A percentile compares a stretch with the other conserved stretches of the same genome.
phyloP scores from a whole-genome alignment of 2,329 filamentous ascomycete species.

The Teratosphaeria gauchensis region DNA sequence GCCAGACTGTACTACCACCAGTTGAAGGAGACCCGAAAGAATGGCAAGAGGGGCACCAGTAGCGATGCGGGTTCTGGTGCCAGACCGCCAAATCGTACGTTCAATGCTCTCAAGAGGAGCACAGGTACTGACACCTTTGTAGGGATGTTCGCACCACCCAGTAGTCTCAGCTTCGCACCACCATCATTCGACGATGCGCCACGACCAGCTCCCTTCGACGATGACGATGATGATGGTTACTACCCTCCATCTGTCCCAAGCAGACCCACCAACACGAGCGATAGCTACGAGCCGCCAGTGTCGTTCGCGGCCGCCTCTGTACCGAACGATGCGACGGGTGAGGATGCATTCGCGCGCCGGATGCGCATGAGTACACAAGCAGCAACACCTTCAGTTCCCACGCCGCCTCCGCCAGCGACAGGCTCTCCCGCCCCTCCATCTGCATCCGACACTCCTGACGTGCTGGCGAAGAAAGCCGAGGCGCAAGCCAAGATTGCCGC shows the following conservation, averaged over 20 bases:
- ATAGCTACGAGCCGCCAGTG: constrained; percentile 39
- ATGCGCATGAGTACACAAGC: constrained; percentile 41
- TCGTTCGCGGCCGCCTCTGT: constrained; percentile 34
- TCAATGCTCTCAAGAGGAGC: neutral
- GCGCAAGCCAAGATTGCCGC: constrained; percentile 24
- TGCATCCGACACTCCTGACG: constrained; percentile 5
- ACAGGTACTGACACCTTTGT: neutral
- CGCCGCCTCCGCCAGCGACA: constrained; percentile 18
- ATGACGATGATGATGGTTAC: constrained; percentile 12
- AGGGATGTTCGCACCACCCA: constrained; percentile 23
- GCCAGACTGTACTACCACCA: constrained; percentile 66
- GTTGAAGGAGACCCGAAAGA: constrained; percentile 30
- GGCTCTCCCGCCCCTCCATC: neutral
- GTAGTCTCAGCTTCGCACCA: constrained; percentile 11
- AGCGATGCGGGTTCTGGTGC: constrained; percentile 25
- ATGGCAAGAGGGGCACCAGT: constrained; percentile 35
- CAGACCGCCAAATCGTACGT: neutral
- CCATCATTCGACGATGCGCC: constrained; percentile 12
- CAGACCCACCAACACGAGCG: constrained; percentile 39
- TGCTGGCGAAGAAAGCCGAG: constrained; percentile 16
- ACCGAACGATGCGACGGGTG: constrained; percentile 51
- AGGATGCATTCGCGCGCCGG: constrained; percentile 59
- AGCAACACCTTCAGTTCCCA: constrained; percentile 18
- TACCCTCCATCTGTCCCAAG: constrained; percentile 15
- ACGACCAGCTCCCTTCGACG: neutral